Conservation (phyloP, 257 asterid genomes). For the Misopates orontium region DNA sequence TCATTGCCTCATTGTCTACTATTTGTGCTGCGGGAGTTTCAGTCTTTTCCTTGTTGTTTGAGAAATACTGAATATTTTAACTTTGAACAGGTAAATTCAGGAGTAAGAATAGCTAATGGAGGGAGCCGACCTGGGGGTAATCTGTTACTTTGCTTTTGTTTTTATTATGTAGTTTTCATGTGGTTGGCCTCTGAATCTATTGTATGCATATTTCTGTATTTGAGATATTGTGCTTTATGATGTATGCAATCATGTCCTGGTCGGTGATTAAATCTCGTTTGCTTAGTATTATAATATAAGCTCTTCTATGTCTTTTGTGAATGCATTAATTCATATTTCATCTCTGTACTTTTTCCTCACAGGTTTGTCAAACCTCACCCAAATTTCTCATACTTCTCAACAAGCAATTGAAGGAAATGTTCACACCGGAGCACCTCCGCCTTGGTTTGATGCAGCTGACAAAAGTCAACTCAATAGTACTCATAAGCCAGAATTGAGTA, state of each 20-base stretch:
- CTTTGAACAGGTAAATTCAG: constrained; percentile 46
- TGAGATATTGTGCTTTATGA: not conserved
- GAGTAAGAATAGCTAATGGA: constrained; percentile 37
- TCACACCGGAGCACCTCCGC: constrained; percentile 94
- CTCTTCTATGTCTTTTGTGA: not conserved
- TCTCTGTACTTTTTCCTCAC: constrained; percentile 14
- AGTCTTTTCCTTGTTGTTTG: not conserved
- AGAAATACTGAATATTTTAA: not conserved
- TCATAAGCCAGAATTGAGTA: constrained; percentile 29
- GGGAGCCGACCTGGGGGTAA: constrained; percentile 41
- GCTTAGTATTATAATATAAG: not conserved
- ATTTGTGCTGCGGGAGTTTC: not conserved
- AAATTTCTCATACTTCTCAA: constrained; percentile 41
- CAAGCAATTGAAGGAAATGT: constrained; percentile 61
- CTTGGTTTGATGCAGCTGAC: constrained; percentile 62
- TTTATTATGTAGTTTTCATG: not conserved
- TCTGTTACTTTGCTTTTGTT: constrained; percentile 7
- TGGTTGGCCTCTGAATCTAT: constrained; percentile 3
- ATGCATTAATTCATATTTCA: not conserved
- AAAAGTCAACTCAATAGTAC: constrained; percentile 36
- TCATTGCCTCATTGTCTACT: not conserved
- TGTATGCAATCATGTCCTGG: not conserved
- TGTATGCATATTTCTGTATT: not conserved
- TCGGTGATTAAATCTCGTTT: not conserved
- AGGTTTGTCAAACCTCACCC: constrained; percentile 46